A percentile compares a stretch with the other conserved stretches of the same genome.
Conservation (phyloP, 2,329 filamentous ascomycete species). For the Cucurbitaria berberidis region DNA sequence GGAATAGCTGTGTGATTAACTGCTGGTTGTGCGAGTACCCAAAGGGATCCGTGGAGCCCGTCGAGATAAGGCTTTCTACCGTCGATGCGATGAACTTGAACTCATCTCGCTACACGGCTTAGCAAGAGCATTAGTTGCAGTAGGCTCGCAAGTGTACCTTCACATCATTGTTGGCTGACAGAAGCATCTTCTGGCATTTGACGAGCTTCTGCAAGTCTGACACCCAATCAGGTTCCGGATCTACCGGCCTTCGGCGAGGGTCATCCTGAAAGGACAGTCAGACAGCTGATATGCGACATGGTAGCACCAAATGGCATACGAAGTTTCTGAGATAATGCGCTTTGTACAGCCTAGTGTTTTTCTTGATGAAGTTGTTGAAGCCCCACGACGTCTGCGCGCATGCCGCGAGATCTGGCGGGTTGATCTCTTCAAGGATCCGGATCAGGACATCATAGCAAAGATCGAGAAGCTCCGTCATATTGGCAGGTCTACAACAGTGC, state of each 20-base stretch:
- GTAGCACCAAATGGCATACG: conserved; percentile 52
- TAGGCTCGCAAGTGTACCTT: conserved; percentile 43
- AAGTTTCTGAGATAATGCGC: conserved; percentile 65
- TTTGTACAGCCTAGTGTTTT: conserved; percentile 66
- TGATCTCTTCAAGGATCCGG: conserved; percentile 40
- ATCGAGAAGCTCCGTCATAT: conserved; percentile 41
- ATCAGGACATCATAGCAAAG: conserved; percentile 47
- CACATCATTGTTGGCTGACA: conserved; percentile 47
- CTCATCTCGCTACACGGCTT: conserved; percentile 31
- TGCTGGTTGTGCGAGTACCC: conserved; percentile 55
- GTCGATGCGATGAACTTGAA: conserved; percentile 48
- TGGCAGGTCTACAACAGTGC: neutral
- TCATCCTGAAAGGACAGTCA: conserved; percentile 46
- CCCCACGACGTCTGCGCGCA: conserved; percentile 38
- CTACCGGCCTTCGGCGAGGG: conserved; percentile 36
- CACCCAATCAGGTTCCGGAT: conserved; percentile 42
- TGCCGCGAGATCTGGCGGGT: conserved; percentile 39
- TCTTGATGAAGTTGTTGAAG: conserved; percentile 62
- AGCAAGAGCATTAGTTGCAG: neutral
- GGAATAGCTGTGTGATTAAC: conserved; percentile 50
- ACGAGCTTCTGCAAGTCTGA: conserved; percentile 37
- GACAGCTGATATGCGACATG: neutral
- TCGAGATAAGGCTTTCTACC: conserved; percentile 47
- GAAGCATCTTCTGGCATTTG: conserved; percentile 53
- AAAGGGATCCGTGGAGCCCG: conserved; percentile 47